Base-by-base conservation (phyloP, 805 yeast genomes). In the Yamadazyma kitorensis region DNA sequence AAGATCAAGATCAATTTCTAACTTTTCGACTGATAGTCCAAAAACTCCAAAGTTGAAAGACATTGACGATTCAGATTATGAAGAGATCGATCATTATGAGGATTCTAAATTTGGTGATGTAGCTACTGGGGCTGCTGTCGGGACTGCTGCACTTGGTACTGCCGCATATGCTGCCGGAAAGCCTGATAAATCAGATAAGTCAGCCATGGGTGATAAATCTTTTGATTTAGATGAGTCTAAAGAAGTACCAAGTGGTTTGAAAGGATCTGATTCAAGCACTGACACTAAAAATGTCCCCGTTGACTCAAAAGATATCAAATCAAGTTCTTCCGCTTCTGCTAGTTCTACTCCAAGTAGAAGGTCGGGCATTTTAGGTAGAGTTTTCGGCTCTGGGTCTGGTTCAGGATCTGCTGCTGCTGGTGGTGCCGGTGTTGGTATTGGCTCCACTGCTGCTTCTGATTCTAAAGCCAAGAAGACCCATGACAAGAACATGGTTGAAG, bases 401-500 rank as follows among this genome's bases (percentile, higher is more conserved):
- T 6, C 6, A 9, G 25, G 11, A 25, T 12, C 31, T 20, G 13
- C 5, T 6, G 23, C 23, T 17, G 19, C 24, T 12, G 14, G 19
- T 18, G n/a, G n/a, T n/a, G n/a, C n/a, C n/a, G n/a, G n/a, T n/a
- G n/a, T n/a, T n/a, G n/a, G n/a, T n/a, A n/a, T n/a, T n/a, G n/a
- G n/a, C n/a, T n/a, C n/a, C n/a, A n/a, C n/a, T n/a, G 17, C 24
- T 5, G 27, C 17, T n/a, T 15, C 27, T 11, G 19, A 19, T 31
- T n/a, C 26, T 14, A 14, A 31, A 19, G 11, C 23, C 11, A 20
- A 17, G 16, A n/a, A n/a, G n/a, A n/a, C n/a, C n/a, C n/a, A n/a
- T n/a, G 24, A 34, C 29, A 13, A 33, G 21, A 15, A 32, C 14
- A 18, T 39, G 11, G 42, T 39, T 17, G 42, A 34, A 28, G 31